Evolutionary conservation across 805 yeast genomes (phyloP).

Genomic region (Starmerella gropengiesseri): DNA sequence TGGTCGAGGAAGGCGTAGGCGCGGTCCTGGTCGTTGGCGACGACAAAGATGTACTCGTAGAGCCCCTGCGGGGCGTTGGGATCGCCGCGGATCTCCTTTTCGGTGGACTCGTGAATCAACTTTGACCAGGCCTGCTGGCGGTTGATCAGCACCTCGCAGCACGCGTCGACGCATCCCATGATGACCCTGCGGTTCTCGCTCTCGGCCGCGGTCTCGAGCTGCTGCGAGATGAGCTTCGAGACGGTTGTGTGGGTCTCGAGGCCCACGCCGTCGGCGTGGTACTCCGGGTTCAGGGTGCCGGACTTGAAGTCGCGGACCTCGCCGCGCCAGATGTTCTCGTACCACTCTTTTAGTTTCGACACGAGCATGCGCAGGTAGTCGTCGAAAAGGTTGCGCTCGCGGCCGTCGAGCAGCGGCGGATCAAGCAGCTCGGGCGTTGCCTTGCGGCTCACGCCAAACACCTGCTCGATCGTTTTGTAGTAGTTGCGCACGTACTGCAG

Average conservation of each 20-base stretch:
- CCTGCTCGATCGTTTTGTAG: constrained; percentile 40
- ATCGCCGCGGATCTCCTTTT: constrained; percentile 29
- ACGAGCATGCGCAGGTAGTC: constrained; percentile 69
- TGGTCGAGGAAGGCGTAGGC: constrained; percentile 62
- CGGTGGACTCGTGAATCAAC: constrained; percentile 37
- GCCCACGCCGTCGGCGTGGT: constrained; percentile 54
- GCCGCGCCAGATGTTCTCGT: constrained; percentile 50
- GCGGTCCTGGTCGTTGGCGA: constrained; percentile 73
- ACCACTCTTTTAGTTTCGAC: constrained; percentile 76
- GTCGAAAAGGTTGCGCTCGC: constrained; percentile 58
- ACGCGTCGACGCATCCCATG: constrained; percentile 65
- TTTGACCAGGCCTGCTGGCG: constrained; percentile 55
- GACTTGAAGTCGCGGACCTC: constrained; percentile 54
- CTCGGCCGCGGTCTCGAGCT: constrained; percentile 77
- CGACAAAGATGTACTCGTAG: constrained; percentile 67
- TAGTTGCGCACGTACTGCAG: constrained; percentile 68
- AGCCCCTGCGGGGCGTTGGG: constrained; percentile 55
- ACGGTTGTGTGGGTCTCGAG: constrained; percentile 71
- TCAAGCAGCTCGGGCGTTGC: constrained; percentile 28
- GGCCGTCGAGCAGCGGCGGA: constrained; percentile 59
- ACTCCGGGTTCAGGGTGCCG: constrained; percentile 64
- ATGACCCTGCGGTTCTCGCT: constrained; percentile 71
- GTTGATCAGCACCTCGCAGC: constrained; percentile 47
- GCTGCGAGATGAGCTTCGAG: constrained; percentile 76
- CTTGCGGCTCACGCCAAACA: constrained; percentile 40